Percentiles rank a stretch among this genome's conserved stretches.
phyloP scores from a whole-genome alignment of 2,329 filamentous ascomycete genomes.

The Metarhizium anisopliae region DNA sequence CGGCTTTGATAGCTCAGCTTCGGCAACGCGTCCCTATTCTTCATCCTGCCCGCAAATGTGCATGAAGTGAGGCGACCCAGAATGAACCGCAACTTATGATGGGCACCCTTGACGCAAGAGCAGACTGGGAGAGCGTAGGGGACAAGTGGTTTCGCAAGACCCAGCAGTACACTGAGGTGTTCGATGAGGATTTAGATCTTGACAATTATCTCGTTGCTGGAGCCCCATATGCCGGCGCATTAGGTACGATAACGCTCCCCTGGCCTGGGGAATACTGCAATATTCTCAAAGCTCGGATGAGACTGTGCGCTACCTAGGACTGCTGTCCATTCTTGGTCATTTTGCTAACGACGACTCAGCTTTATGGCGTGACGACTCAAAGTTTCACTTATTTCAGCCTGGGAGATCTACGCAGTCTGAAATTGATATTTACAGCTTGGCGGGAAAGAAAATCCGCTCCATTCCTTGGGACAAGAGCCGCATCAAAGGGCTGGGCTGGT shows the following conservation, averaged over 20 bases:
- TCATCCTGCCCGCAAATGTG: background rate
- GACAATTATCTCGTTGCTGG: slow-evolving; percentile 90
- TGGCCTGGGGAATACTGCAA: background rate
- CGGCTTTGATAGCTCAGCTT: background rate
- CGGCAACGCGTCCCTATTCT: background rate
- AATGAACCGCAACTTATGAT: slow-evolving; percentile 25
- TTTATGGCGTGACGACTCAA: slow-evolving; percentile 79
- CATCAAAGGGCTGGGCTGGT: slow-evolving; percentile 89
- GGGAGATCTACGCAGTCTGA: slow-evolving; percentile 65
- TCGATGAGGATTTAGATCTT: slow-evolving; percentile 86
- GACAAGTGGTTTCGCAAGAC: slow-evolving; percentile 93
- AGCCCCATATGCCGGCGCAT: slow-evolving; percentile 85
- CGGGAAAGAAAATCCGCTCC: slow-evolving; percentile 76
- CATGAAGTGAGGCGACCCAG: slow-evolving; percentile 1
- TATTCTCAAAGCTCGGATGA: background rate
- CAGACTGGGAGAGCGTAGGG: slow-evolving; percentile 90
- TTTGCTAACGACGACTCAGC: slow-evolving; percentile 39
- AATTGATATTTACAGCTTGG: slow-evolving; percentile 91
- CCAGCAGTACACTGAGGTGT: slow-evolving; percentile 85
- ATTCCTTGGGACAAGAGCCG: slow-evolving; percentile 88
- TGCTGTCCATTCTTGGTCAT: background rate
- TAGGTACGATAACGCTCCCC: slow-evolving; percentile 52
- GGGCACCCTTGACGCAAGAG: slow-evolving; percentile 59
- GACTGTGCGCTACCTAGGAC: background rate
- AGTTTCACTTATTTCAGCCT: slow-evolving; percentile 70